Base-by-base conservation (phyloP, 305 asterid genomes). In the Fraxinus floribunda region DNA sequence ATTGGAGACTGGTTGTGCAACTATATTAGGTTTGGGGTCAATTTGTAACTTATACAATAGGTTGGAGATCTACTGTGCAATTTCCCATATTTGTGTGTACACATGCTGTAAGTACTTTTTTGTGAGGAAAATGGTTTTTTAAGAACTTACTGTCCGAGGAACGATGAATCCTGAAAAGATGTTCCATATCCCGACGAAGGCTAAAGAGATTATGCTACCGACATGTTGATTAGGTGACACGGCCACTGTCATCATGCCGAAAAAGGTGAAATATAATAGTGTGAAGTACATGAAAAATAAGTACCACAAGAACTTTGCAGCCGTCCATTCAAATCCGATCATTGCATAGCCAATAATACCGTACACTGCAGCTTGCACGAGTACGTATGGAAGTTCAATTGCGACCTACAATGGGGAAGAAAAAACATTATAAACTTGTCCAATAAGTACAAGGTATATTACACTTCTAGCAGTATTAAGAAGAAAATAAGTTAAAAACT, bases 221-320 rank as follows among this genome's bases (percentile, higher is more conserved):
- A 91, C 73, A 64, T 85, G 84, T 84, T 84, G 84, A 75, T 91
- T 90, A 4, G 94, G 94, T 2, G 94, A 64, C n/a, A 88, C 77
- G n/a, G 91, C 87, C 77, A 90, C 86, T 1, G 89, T 39, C 93
- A 91, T 90, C 94, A 91, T 88, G 78, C 93, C 94, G 29, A 76
- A 89, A 71, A 90, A 86, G 20, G 93, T 86, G 91, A 84, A 88
- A 86, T 87, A 88, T 35, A 88, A 71, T 3, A 91, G 83, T 1
- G 92, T 85, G 79, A 88, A 85, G 83, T 75, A 90, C 92, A 90
- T 86, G 86, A 90, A 32, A 80, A 87, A 86, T 38, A 88, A 77
- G 49, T 80, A 90, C 93, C 94, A 91, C 30, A 87, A 75, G 86
- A 88, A 84, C 85, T 90, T 91, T 38, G 78, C 34, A n/a, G 82